Conservation (phyloP, 2,329 filamentous ascomycete genomes). For the Diaporthe sp. region DNA sequence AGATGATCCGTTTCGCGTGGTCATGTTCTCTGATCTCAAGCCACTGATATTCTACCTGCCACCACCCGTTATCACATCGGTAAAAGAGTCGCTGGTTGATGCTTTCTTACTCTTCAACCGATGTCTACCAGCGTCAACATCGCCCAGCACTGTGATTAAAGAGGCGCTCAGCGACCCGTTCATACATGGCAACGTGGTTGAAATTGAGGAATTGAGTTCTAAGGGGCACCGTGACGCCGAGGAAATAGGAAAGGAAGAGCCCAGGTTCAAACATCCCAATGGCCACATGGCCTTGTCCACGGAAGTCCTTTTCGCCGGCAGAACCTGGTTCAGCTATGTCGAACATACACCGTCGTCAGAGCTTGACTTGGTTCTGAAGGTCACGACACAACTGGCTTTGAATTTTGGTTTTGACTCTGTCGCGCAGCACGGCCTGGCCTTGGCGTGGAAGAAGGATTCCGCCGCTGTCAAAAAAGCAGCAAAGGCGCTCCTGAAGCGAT, state of each 20-base stretch:
- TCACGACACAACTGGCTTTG: slow-evolving; percentile 70
- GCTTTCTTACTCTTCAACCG: slow-evolving; percentile 79
- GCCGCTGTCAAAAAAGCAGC: slow-evolving; percentile 76
- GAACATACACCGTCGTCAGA: slow-evolving; percentile 53
- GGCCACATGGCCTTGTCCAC: slow-evolving; percentile 53
- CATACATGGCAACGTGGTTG: slow-evolving; percentile 53
- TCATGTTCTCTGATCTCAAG: slow-evolving; percentile 84
- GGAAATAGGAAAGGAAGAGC: slow-evolving; percentile 23
- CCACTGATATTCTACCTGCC: slow-evolving; percentile 71
- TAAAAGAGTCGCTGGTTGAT: slow-evolving; percentile 70
- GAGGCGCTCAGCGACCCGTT: slow-evolving; percentile 68
- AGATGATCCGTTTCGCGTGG: slow-evolving; percentile 85
- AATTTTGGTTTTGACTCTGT: slow-evolving; percentile 64
- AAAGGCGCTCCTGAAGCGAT: slow-evolving; percentile 79
- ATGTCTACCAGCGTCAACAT: slow-evolving; percentile 65
- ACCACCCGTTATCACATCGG: slow-evolving; percentile 47
- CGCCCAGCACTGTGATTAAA: slow-evolving; percentile 47
- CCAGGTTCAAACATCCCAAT: slow-evolving; percentile 50
- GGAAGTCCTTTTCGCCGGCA: slow-evolving; percentile 67
- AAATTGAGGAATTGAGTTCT: background rate
- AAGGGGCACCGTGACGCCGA: slow-evolving; percentile 18
- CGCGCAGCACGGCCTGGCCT: slow-evolving; percentile 78
- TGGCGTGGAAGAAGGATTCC: slow-evolving; percentile 71
- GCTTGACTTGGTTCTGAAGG: slow-evolving; percentile 63
- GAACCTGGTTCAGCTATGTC: slow-evolving; percentile 61